Percentiles rank a stretch among this genome's conserved stretches.
Evolutionary conservation across 2,329 filamentous ascomycete species (phyloP).

Genomic region (Blastomyces gilchristii): DNA sequence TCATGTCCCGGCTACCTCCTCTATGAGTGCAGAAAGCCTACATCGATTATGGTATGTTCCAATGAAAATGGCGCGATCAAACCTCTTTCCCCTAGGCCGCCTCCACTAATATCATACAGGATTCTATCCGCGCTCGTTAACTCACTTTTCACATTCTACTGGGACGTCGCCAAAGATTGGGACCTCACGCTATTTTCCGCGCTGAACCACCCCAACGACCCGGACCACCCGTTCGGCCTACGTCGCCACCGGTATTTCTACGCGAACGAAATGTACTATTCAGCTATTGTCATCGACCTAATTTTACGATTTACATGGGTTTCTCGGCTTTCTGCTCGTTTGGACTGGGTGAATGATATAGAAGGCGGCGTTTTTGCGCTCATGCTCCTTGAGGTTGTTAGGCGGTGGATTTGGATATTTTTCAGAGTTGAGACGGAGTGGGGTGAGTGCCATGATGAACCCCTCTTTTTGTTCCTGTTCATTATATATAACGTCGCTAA

Average conservation of each 20-base stretch:
- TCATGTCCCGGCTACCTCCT: conserved; percentile 42
- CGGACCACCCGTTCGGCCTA: conserved; percentile 65
- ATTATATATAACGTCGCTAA: not conserved
- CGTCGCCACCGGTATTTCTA: conserved; percentile 65
- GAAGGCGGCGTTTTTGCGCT: conserved; percentile 84
- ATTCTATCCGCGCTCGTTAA: conserved; percentile 67
- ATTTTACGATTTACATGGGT: conserved; percentile 83
- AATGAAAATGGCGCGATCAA: not conserved
- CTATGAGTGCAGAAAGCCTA: conserved; percentile 46
- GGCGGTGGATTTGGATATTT: conserved; percentile 95
- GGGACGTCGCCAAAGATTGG: conserved; percentile 96
- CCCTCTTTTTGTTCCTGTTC: conserved; percentile 1
- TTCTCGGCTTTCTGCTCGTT: conserved; percentile 69
- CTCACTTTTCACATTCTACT: conserved; percentile 93
- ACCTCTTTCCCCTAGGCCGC: not conserved
- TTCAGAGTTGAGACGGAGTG: conserved; percentile 92
- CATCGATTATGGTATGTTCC: conserved; percentile 44
- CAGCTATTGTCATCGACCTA: conserved; percentile 66
- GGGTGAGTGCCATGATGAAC: conserved; percentile 43
- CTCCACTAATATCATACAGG: conserved; percentile 38
- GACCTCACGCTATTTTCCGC: conserved; percentile 72
- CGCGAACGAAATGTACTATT: conserved; percentile 67
- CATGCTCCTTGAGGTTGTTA: conserved; percentile 73
- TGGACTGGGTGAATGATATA: conserved; percentile 75
- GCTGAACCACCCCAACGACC: conserved; percentile 46